Base-by-base conservation (phyloP, 202 grass and related monocot species). In the Cymbopogon flexuosus region DNA sequence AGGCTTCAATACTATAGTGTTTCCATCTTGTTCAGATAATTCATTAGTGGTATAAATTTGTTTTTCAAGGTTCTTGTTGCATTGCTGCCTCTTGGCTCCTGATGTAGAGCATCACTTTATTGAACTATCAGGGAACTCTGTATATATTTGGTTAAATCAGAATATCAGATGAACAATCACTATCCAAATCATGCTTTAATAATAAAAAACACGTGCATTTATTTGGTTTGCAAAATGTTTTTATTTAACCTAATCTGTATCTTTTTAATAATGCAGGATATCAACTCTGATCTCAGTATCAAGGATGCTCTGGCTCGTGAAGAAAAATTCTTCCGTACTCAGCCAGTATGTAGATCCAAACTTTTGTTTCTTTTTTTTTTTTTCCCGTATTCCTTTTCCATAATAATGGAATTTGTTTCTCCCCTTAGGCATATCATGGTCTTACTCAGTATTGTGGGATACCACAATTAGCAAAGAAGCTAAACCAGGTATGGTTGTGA, bases 391-490 rank as follows among this genome's bases (percentile, higher is more conserved):
- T 74, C 18, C 81, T 64, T 47, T 63, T 81, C 30, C 10, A 51
- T 10, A 21, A 58, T 83, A 49, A 72, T 62, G 52, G 73, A 74
- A 83, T 47, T 29, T 33, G 3, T n/a, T 69, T 68, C 36, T 30
- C 7, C 76, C 67, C 46, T 64, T 81, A 99, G 96, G 96, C 87
- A 83, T 99, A 99, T 81, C 87, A 99, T 73, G 96, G 92, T 76
- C 84, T 99, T 90, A 70, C 96, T 79, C 87, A 95, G 73, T 89
- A 88, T 70, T 99, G 96, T 81, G 96, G 96, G 30, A 90, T 99
- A 84, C 90, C 90, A 3, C 90, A 99, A 62, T 85, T 99, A 86
- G 96, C 96, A 46, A 99, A 96, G 87, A 99, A 99, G 88, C 79
- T 99, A 71, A 99, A 99, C 29, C 92, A 90, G 87, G 96, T 99